phyloP scores from a whole-genome alignment of 495 filamentous ascomycete species.

The Bacidia gigantensis region DNA sequence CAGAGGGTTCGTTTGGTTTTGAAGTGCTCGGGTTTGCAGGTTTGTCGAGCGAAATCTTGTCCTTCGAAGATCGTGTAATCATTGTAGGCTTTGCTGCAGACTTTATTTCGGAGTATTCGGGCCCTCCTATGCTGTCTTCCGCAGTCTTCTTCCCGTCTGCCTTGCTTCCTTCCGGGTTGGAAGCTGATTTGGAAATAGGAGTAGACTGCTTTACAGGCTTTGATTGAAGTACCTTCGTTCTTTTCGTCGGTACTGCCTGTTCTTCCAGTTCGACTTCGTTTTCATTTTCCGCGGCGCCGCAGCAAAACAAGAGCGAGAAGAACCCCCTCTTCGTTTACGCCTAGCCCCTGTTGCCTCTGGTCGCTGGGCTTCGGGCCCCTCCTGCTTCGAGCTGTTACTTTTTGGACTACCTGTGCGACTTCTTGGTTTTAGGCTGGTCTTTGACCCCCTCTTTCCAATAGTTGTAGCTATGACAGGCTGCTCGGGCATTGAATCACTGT shows the following conservation, averaged over 20 bases:
- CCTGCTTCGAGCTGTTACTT: conserved; percentile 40
- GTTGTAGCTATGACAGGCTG: conserved; percentile 38
- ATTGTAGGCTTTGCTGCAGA: conserved; percentile 26
- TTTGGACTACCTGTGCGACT: conserved; percentile 55
- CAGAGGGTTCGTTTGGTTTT: conserved; percentile 3
- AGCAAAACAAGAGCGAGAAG: conserved; percentile 68
- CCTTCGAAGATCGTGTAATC: conserved; percentile 12
- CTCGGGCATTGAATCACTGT: conserved; percentile 49
- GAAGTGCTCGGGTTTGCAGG: not conserved
- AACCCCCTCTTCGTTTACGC: conserved; percentile 54
- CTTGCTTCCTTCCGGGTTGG: conserved; percentile 36
- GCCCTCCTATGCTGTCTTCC: conserved; percentile 38
- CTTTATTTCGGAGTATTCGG: conserved; percentile 26
- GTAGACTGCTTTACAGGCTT: conserved; percentile 40
- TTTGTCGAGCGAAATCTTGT: conserved; percentile 21
- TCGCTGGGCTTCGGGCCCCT: conserved; percentile 10
- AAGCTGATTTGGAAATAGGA: conserved; percentile 36
- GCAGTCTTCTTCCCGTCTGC: conserved; percentile 42
- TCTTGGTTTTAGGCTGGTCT: conserved; percentile 53
- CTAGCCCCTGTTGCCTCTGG: conserved; percentile 29
- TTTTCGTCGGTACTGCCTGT: conserved; percentile 49
- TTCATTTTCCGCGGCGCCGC: conserved; percentile 51
- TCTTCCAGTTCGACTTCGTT: conserved; percentile 49
- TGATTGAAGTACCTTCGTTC: conserved; percentile 41
- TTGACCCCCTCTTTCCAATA: conserved; percentile 42